These are phyloP conservation scores for Candida xyloterini DNA, from an alignment of 805 yeast species.

Conservation along the genomic window DNA sequence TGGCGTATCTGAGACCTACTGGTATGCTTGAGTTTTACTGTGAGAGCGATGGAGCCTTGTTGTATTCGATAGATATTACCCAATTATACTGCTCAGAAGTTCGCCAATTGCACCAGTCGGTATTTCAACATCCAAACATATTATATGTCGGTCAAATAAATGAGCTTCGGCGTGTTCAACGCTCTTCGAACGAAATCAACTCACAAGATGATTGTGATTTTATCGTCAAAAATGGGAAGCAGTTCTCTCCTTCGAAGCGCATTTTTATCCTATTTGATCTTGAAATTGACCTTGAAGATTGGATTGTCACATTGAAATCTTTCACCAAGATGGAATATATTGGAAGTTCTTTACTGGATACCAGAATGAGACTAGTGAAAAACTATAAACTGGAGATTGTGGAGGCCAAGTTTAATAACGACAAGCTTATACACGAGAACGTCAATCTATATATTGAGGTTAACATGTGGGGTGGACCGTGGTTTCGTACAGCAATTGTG, in stretches of 20 bases:
- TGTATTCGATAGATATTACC: slow-evolving; percentile 58
- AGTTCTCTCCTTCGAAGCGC: slow-evolving; percentile 24
- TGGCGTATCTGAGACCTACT: slow-evolving; percentile 64
- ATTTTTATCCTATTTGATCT: slow-evolving; percentile 61
- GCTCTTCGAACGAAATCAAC: slow-evolving; percentile 28
- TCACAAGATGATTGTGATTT: slow-evolving; percentile 8
- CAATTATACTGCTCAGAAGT: slow-evolving; percentile 57
- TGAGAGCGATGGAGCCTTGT: slow-evolving; percentile 60
- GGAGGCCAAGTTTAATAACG: slow-evolving; percentile 54
- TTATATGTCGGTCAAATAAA: slow-evolving; percentile 56
- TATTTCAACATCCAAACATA: slow-evolving; percentile 56
- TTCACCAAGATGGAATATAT: slow-evolving; percentile 57
- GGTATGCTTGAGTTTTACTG: slow-evolving; percentile 59
- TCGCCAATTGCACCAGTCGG: slow-evolving; percentile 58
- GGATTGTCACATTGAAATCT: slow-evolving; percentile 67
- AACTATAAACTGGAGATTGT: slow-evolving; percentile 54
- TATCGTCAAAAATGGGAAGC: slow-evolving; percentile 12
- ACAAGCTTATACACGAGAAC: slow-evolving; percentile 8
- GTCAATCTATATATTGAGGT: slow-evolving; percentile 61
- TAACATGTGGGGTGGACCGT: slow-evolving; percentile 65
- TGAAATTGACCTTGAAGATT: slow-evolving; percentile 69
- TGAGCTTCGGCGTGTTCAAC: slow-evolving; percentile 47
- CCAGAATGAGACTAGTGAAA: slow-evolving; percentile 52
- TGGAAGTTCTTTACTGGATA: slow-evolving; percentile 24
- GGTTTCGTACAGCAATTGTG: slow-evolving; percentile 76